phyloP scores from a whole-genome alignment of 345 rosid species.

The Eucalyptus pauciflora region DNA sequence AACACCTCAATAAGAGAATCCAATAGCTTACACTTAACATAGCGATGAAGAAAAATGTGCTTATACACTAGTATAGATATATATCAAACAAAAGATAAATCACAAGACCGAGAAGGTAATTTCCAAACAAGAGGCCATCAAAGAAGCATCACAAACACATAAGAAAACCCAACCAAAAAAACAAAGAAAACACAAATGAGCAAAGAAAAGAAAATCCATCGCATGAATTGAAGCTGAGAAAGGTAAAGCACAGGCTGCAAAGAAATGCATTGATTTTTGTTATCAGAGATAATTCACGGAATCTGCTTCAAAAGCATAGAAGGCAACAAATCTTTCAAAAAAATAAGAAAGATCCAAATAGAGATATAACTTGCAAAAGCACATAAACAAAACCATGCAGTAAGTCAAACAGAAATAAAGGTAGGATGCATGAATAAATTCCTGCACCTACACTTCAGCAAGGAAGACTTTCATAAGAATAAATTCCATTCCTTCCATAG shows the following conservation, averaged over 20 bases:
- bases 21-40: not conserved
- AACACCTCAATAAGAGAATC: not conserved
- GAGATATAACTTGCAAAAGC: not conserved
- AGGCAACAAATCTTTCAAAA: not conserved
- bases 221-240: not conserved
- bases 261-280: not conserved
- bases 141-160: not conserved
- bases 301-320: not conserved
- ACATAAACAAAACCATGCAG: not conserved
- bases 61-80: not conserved
- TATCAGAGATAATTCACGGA: not conserved
- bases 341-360: not conserved
- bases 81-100: not conserved
- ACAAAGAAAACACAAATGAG: not conserved
- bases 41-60: not conserved
- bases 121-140: not conserved
- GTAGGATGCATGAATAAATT: not conserved
- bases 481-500: not conserved
- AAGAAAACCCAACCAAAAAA: not conserved
- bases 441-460: not conserved
- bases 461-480: not conserved
- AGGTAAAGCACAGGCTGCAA: not conserved
- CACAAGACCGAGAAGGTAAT: not conserved
- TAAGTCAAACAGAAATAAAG: not conserved
- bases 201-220: not conserved